Conservation (phyloP, 2,329 filamentous ascomycete species). For the Penicillium olsonii region DNA sequence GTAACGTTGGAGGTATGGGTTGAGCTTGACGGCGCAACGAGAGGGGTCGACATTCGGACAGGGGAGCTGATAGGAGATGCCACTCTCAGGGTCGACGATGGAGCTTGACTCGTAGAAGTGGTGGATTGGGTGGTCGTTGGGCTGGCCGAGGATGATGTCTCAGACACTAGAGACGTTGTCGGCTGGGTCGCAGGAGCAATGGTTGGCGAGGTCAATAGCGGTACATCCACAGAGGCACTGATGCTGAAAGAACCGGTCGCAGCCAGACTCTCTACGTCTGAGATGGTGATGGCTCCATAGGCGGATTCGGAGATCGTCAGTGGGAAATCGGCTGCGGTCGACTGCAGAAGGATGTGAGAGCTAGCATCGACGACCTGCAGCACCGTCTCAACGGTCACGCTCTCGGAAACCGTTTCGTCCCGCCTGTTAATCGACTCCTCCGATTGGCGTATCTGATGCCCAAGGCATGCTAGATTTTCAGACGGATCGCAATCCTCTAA, state of each 20-base stretch:
- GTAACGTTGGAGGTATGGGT: background rate
- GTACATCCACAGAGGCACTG: conserved; percentile 3
- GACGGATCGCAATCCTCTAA: conserved; percentile 14
- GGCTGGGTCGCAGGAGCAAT: conserved; percentile 5
- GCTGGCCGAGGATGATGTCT: background rate
- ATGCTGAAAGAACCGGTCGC: background rate
- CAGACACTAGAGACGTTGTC: background rate
- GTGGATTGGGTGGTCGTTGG: conserved; percentile 5
- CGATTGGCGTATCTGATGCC: background rate
- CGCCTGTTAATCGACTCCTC: conserved; percentile 14
- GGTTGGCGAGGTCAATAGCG: conserved; percentile 4
- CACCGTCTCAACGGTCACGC: conserved; percentile 15
- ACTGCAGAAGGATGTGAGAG: conserved; percentile 18
- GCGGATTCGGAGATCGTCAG: conserved; percentile 17
- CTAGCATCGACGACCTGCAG: conserved; percentile 21
- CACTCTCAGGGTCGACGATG: conserved; percentile 9
- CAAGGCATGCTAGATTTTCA: conserved; percentile 8
- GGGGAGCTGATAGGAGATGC: conserved; percentile 10
- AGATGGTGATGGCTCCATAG: conserved; percentile 11
- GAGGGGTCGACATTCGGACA: conserved; percentile 14
- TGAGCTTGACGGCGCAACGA: conserved; percentile 6
- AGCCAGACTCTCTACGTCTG: background rate
- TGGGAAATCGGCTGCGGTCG: conserved; percentile 12
- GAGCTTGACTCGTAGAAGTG: conserved; percentile 1
- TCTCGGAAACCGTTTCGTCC: conserved; percentile 12